These are phyloP conservation scores for Stagonosporopsis cucurbitacearum DNA, from an alignment of 2,329 filamentous ascomycete species.

Conservation along the genomic window DNA sequence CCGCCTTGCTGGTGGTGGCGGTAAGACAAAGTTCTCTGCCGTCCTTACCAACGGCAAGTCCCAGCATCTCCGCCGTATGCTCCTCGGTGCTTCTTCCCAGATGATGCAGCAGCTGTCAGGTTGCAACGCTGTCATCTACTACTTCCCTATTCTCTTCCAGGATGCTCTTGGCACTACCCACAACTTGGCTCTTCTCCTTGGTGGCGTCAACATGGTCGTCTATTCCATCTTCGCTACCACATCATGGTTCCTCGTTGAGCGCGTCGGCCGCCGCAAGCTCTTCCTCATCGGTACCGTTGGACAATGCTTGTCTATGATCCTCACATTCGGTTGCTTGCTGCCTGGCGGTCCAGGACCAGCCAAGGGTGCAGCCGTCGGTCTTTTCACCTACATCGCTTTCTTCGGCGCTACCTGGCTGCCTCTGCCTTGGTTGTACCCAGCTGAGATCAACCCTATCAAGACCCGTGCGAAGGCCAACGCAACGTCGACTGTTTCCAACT, in stretches of 20 bases:
- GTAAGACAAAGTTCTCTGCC: conserved; percentile 54
- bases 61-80: conserved; percentile 68
- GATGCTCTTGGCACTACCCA: conserved; percentile 59
- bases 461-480: conserved; percentile 64
- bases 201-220: conserved; percentile 61
- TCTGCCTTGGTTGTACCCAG: conserved; percentile 64
- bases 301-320: conserved; percentile 58
- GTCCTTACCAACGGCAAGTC: conserved; percentile 67
- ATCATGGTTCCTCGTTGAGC: conserved; percentile 70
- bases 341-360: conserved; percentile 45
- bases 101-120: conserved; percentile 63
- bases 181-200: conserved; percentile 54
- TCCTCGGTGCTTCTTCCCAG: conserved; percentile 65
- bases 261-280: conserved; percentile 59
- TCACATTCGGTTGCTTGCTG: conserved; percentile 52
- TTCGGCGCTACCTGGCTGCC: conserved; percentile 71
- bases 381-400: conserved; percentile 73
- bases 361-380: conserved; percentile 62
- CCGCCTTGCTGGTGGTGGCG: conserved; percentile 43
- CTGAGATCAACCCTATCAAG: conserved; percentile 62
- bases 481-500: conserved; percentile 61
- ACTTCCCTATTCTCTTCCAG: conserved; percentile 53
- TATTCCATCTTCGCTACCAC: conserved; percentile 63
- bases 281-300: conserved; percentile 55
- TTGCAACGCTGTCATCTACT: conserved; percentile 55